Base-by-base conservation (phyloP, 352 stramenopile genomes). In the Pilasporangium apinafurcum region DNA sequence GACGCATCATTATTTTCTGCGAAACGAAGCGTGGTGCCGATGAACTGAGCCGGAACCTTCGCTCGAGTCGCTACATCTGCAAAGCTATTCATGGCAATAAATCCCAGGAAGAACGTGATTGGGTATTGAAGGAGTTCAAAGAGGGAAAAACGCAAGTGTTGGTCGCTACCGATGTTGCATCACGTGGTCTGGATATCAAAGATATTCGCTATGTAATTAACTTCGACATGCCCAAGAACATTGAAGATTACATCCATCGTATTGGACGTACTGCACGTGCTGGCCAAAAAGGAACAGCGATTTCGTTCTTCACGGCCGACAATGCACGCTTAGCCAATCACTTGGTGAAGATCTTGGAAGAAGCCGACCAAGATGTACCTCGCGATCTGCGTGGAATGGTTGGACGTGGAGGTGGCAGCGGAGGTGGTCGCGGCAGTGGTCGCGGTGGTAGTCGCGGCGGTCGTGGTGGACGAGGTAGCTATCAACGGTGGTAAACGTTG, bases 41-140 rank as follows among this genome's bases (percentile, higher is more conserved):
- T 65, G 90, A 98, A 53, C 77, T 99, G 8, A 95, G 87, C 37
- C 83, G 93, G 25, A 96, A 95, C 33, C 56, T 99, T 34, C 83
- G 90, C 22, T 68, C 91, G 56, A 93, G 85, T 21, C 92, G 94
- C 18, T 99, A 98, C 70, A 79, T 83, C 16, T 97, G 96, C 37
- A 95, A 94, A 55, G 95, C 92, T 5, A 99, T 99, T 54, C 97
- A 99, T 69, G 97, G 97, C 27, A 97, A 99, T 75, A 99, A 99
- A 71, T 96, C 75, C 35, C 97, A 99, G 64, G 69, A 84, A 37
- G 95, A 99, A 62, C 93, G 97, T 66, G 96, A 99, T 64, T 98
- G 91, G 68, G 93, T 97, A 14, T 61, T 99, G 28, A 84, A 91
- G 29, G 91, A 99, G 55, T 99, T 99, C 74, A 98, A 98, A 62